phyloP scores from a whole-genome alignment of 164 flowering plant species.

The Vitis labrusca region DNA sequence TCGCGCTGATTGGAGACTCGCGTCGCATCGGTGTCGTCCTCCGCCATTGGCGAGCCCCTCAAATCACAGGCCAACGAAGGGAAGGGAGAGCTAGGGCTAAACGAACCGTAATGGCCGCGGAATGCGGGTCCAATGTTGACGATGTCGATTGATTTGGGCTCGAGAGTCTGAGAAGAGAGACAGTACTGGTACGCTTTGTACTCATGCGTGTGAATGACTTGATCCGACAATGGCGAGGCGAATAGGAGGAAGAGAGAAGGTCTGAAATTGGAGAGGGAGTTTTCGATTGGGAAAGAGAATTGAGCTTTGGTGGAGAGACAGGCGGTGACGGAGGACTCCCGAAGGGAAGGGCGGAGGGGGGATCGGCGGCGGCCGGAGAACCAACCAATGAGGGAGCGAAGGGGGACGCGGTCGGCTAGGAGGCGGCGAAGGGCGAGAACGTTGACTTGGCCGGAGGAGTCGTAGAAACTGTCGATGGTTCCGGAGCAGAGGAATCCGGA shows the following conservation, averaged over 20 bases:
- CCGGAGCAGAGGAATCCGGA: slow-evolving; percentile 56
- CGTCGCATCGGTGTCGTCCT: slow-evolving; percentile 44
- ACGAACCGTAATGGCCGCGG: slow-evolving; percentile 66
- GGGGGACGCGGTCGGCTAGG: slow-evolving; percentile 14
- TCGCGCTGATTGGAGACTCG: slow-evolving; percentile 36
- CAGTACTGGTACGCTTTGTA: slow-evolving; percentile 68
- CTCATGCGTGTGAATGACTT: slow-evolving; percentile 77
- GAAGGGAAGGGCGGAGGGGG: slow-evolving; percentile 71
- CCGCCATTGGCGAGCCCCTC: slow-evolving; percentile 33
- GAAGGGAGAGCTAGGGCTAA: slow-evolving; percentile 58
- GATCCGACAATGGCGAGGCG: slow-evolving; percentile 52
- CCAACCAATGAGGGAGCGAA: slow-evolving; percentile 59
- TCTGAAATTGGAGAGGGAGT: slow-evolving; percentile 16
- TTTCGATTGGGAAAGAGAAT: slow-evolving; percentile 18
- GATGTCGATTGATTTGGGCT: slow-evolving; percentile 52
- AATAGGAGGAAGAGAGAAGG: slow-evolving; percentile 61
- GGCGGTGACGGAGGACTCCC: slow-evolving; percentile 48
- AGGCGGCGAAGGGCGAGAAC: slow-evolving; percentile 24
- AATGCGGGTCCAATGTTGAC: slow-evolving; percentile 87
- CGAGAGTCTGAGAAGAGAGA: slow-evolving; percentile 24
- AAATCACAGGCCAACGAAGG: slow-evolving; percentile 50
- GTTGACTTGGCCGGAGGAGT: slow-evolving; percentile 47
- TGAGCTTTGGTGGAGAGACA: slow-evolving; percentile 38
- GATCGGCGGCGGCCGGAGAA: slow-evolving; percentile 73
- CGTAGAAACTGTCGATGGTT: slow-evolving; percentile 48